Conservation (phyloP, 768 basidiomycete species). For the Phlebiopsis gigantea region DNA sequence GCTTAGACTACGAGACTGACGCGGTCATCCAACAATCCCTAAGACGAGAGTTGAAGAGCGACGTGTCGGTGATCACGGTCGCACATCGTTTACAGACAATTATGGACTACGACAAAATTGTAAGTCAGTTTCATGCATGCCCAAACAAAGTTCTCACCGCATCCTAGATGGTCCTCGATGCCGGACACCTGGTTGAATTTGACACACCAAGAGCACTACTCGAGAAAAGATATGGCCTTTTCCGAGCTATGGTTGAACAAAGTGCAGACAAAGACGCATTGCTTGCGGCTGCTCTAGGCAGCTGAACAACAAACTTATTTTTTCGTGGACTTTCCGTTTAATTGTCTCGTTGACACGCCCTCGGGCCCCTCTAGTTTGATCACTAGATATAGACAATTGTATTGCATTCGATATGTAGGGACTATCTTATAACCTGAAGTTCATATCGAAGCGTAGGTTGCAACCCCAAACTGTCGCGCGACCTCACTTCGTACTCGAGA, state of each 20-base stretch:
- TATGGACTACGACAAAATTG: conserved; percentile 58
- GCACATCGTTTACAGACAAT: conserved; percentile 56
- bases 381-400: too few species aligned
- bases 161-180: conserved; percentile 36
- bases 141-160: background rate
- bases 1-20: conserved; percentile 51
- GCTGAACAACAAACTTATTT: too few species aligned
- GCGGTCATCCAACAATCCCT: conserved; percentile 51
- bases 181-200: conserved; percentile 41
- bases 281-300: conserved; percentile 20
- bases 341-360: too few species aligned
- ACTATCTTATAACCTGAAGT: too few species aligned
- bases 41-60: conserved; percentile 36
- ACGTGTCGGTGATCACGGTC: conserved; percentile 50
- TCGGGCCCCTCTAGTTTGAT: too few species aligned
- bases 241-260: conserved; percentile 34
- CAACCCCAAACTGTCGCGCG: too few species aligned
- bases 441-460: too few species aligned
- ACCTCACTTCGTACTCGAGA: too few species aligned
- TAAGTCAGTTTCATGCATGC: conserved; percentile 19
- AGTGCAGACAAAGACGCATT: conserved; percentile 34
- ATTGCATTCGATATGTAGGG: too few species aligned
- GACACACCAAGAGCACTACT: conserved; percentile 41
- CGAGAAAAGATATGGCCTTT: conserved; percentile 27
- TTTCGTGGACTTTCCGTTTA: too few species aligned